A percentile compares a stretch with the other conserved stretches of the same genome.
These are phyloP conservation scores for Urostyla sp. DNA, from an alignment of 73 alveolate genomes.

Conservation along the genomic window DNA sequence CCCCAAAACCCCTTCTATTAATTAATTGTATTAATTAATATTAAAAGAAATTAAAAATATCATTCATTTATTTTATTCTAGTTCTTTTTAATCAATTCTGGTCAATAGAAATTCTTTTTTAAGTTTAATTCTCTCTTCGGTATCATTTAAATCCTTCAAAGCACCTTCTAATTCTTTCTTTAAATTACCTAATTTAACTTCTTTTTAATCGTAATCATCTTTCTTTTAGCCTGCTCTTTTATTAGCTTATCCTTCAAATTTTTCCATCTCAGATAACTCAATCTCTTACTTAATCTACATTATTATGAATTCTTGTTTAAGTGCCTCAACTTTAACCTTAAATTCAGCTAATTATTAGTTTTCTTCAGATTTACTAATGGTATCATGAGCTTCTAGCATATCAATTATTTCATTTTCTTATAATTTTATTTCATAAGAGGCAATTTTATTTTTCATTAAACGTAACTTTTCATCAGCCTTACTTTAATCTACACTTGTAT, in stretches of 20 bases:
- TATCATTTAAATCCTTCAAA: no score
- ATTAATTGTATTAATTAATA: no score
- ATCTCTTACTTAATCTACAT: conserved; percentile 13
- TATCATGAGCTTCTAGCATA: conserved; percentile 9
- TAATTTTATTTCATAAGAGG: conserved; percentile 20
- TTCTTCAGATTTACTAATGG: conserved; percentile 20
- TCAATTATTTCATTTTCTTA: conserved; percentile 9
- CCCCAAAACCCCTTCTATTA: no score
- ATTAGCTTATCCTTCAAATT: conserved; percentile 7
- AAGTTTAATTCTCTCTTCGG: conserved; percentile 21
- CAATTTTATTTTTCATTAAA: conserved; percentile 28
- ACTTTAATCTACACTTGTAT: conserved; percentile 7
- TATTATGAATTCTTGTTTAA: conserved; percentile 32
- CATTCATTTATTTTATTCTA: no score
- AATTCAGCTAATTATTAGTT: conserved; percentile 33
- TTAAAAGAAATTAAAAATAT: no score
- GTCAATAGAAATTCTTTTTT: conserved; percentile 33
- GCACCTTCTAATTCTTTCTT: no score
- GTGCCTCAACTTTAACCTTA: conserved; percentile 20
- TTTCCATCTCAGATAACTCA: conserved; percentile 6
- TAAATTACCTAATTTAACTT: neutral
- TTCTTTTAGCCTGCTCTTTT: conserved; percentile 33
- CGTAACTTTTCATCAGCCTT: conserved; percentile 38
- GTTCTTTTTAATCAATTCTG: no score
- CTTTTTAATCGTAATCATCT: conserved; percentile 11